Evolutionary conservation across 78 protist genomes (phyloP).

Genomic region (Tieghemostelium lacteum): DNA sequence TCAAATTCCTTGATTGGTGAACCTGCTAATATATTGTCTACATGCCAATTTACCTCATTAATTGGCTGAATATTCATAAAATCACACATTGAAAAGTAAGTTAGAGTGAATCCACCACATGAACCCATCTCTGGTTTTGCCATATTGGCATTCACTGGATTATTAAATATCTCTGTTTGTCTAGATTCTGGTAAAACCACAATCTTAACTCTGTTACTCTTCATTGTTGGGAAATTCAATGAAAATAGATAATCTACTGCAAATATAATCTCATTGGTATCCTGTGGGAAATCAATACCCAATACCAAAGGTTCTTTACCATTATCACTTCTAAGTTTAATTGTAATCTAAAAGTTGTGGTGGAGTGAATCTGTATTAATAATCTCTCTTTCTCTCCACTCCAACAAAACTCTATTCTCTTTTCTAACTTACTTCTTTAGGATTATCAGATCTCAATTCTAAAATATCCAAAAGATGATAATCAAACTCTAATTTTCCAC

Average conservation of each 20-base stretch:
- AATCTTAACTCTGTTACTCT: conserved; percentile 47
- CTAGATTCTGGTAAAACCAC: conserved; percentile 43
- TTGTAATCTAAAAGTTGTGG: not conserved
- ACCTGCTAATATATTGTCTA: conserved; percentile 31
- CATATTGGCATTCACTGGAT: conserved; percentile 53
- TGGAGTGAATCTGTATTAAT: not conserved
- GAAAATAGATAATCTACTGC: conserved; percentile 70
- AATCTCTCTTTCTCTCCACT: no score
- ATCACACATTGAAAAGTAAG: conserved; percentile 64
- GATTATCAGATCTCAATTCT: conserved; percentile 46
- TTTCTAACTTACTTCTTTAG: conserved; percentile 28
- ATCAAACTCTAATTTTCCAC: conserved; percentile 62
- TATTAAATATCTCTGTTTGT: conserved; percentile 25
- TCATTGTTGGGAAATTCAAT: conserved; percentile 62
- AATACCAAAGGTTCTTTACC: conserved; percentile 67
- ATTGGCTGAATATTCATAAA: conserved; percentile 74
- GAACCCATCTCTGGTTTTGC: conserved; percentile 50
- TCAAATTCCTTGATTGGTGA: conserved; percentile 41
- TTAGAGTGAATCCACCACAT: conserved; percentile 54
- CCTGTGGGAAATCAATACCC: conserved; percentile 20
- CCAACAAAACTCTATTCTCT: not conserved
- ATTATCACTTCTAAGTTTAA: conserved; percentile 45
- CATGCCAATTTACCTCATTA: conserved; percentile 60
- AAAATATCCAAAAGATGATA: conserved; percentile 50
- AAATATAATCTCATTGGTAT: conserved; percentile 45